Conservation (phyloP, 257 asterid genomes). For the Solanum paucissectum region DNA sequence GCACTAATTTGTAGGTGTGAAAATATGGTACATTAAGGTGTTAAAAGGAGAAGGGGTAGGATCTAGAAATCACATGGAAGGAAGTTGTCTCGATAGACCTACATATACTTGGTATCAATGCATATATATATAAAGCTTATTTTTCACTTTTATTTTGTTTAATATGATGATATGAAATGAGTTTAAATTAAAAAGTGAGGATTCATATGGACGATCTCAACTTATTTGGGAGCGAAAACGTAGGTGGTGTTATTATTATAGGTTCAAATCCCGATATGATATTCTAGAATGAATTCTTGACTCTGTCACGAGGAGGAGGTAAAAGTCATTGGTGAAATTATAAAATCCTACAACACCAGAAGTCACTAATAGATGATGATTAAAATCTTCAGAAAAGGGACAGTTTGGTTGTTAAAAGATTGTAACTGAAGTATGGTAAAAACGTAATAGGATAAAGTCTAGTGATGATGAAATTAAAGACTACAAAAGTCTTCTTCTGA, state of each 20-base stretch:
- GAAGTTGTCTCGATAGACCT: background rate
- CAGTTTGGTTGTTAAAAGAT: background rate
- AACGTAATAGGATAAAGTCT: background rate
- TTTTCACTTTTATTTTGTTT: background rate
- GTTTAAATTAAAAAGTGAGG: background rate
- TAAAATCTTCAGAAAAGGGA: background rate
- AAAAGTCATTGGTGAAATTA: background rate
- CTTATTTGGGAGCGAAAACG: background rate
- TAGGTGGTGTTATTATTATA: background rate
- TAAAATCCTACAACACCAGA: conserved; percentile 19
- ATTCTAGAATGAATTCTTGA: background rate
- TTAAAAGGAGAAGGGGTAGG: background rate
- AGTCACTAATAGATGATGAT: background rate
- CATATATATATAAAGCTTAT: background rate
- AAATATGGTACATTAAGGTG: background rate
- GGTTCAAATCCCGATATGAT: background rate
- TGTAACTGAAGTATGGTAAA: background rate
- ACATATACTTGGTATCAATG: background rate
- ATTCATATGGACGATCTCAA: background rate
- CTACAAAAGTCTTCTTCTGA: background rate
- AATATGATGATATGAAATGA: background rate
- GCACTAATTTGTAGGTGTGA: background rate
- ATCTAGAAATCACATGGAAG: background rate
- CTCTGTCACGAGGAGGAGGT: background rate
- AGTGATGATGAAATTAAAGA: background rate